Evolutionary conservation across 2,329 filamentous ascomycete genomes (phyloP), one percentile per base, ranked within the genome.

Genomic region (Trichoderma lentiforme): DNA sequence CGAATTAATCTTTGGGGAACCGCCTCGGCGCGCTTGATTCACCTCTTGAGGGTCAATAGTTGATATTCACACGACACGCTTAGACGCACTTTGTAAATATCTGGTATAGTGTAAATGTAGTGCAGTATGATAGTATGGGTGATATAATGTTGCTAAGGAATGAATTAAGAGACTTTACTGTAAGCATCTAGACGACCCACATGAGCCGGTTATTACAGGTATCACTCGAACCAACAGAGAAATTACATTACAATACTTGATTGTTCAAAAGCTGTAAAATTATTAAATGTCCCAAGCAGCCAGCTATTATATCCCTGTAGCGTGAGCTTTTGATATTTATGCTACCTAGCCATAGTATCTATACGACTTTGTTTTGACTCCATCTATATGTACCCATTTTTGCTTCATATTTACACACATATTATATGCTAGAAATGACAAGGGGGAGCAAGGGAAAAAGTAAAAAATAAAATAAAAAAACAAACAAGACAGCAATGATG

Each of bases 321-420:
- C 67, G 67, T 51, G 67, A 62, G 67, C 67, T 53, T 60, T 70
- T 53, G 15, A 36, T 61, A 53, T 70, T 70, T 51, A 70, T 61
- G 56, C 67, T 61, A 53, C 47, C 47, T 53, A 53, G 47, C 21
- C 47, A 11, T 43, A 51, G 47, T 51, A 53, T 62, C 57, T 70
- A 61, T 70, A 36, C 39, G 56, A 53, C 56, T 32, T 32, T 36
- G 30, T 51, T 70, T 61, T 53, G 14, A 61, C 39, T 61, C 57
- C 57, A 34, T 70, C 67, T 70, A 70, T 61, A 51, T 70, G 32
- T 26, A 70, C 67, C 67, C 67, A 70, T 53, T 62, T 62, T 62
- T 62, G 39, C 57, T 53, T 62, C 57, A 9, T 62, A 51, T 28
- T 36, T 70, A 70, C 57, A 28, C 32, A 62, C 67, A 62, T 58